Evolutionary conservation across 768 basidiomycete species (phyloP), one percentile per base, ranked within the genome.

Genomic region (Calvatia gigantea): DNA sequence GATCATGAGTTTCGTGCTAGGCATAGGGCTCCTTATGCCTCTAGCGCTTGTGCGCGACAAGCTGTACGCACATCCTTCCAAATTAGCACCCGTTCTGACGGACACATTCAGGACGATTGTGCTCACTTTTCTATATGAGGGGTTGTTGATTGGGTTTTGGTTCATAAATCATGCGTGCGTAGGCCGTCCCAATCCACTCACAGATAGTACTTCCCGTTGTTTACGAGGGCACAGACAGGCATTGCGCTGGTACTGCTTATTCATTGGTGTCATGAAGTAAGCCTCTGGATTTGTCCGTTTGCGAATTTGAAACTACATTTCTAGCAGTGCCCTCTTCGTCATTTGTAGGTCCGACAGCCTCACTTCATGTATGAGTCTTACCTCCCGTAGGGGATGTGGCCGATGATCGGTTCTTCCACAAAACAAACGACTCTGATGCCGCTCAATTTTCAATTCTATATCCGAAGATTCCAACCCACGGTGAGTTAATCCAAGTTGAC

Each of bases 391-490:
- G 91, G 94, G 94, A 98, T 65, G 87, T 95, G 42, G 84, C 91
- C 41, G 95, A 98, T 67, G 94, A 98, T 66, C 81, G 90, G 54
- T 92, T 95, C 73, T 97, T 95, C 72, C 91, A 94, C 65, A 96
- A 96, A 75, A 80, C 86, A 25, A 96, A 96, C 64, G 91, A 94
- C 64, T 94, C 92, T 1, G 94, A 96, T 65, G 90, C 91, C 56
- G 91, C 93, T 2, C 94, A 98, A 64, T 96, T 93, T 66, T 72
- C 82, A 15, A 72, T 93, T 42, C 67, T 98, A 49, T 93, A 78
- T 69, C 89, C 89, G 15, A 68, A 73, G 5, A 76, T 90, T 50
- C 77, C 82, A 37, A 78, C 89, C n/a, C 89, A 93, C 64, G 69
- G 91, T 90, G 69, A 57, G 81, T 68, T 31, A 32, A 17, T 27